Percentiles rank a stretch among this genome's conserved stretches.
These are phyloP conservation scores for Kingdonia uniflora DNA, from an alignment of 164 flowering plant species.

Conservation along the genomic window DNA sequence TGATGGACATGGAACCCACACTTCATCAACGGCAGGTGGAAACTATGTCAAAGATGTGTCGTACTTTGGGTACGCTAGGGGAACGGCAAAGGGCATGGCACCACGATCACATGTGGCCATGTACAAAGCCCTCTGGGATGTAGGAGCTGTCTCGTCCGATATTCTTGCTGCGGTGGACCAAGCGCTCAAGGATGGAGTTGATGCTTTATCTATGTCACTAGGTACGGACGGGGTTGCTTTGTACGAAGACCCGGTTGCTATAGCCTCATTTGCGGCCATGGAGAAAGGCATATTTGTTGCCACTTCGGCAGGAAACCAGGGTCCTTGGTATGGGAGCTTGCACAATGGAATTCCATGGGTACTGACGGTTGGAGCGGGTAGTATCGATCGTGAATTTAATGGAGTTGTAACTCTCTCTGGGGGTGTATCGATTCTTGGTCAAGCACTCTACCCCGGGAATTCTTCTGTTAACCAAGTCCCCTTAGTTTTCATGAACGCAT, in stretches of 20 bases:
- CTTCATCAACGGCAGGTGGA: slow-evolving; percentile 62
- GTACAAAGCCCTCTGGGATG: slow-evolving; percentile 58
- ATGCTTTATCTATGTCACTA: slow-evolving; percentile 50
- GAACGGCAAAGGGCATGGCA: slow-evolving; percentile 55
- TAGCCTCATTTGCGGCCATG: slow-evolving; percentile 54
- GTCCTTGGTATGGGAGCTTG: slow-evolving; percentile 30
- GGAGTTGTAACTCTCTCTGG: slow-evolving; percentile 34
- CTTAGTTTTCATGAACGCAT: slow-evolving; percentile 13
- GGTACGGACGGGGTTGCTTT: slow-evolving; percentile 30
- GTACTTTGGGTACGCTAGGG: slow-evolving; percentile 50
- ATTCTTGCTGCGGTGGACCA: slow-evolving; percentile 57
- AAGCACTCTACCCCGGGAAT: slow-evolving; percentile 34
- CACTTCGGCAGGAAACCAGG: slow-evolving; percentile 63
- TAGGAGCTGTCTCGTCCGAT: slow-evolving; percentile 30
- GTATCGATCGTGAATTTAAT: slow-evolving; percentile 48
- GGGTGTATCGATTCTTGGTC: slow-evolving; percentile 30
- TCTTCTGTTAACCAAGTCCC: slow-evolving; percentile 10
- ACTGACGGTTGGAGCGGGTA: slow-evolving; percentile 59
- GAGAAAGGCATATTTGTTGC: slow-evolving; percentile 55
- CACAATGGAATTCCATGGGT: slow-evolving; percentile 75
- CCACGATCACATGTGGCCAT: slow-evolving; percentile 52
- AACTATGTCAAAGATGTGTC: slow-evolving; percentile 33
- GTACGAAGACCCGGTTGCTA: slow-evolving; percentile 52
- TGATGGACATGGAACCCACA: slow-evolving; percentile 73
- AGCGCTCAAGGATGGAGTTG: slow-evolving; percentile 53